Conservation (phyloP, 176 grass and related monocot genomes). For the Themeda triandra region DNA sequence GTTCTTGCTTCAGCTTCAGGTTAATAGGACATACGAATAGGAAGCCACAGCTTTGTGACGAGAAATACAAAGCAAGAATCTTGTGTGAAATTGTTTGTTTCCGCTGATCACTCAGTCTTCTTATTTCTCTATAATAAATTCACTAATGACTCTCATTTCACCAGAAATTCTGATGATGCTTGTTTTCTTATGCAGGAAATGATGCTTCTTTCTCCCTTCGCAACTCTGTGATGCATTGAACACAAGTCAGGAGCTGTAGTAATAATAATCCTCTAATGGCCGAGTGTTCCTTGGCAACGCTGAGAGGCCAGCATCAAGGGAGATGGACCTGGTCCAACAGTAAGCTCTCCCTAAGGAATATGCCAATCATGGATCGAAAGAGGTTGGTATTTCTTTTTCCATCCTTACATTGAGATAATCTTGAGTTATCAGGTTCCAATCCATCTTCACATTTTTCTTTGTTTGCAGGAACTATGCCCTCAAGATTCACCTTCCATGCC, state of each 20-base stretch:
- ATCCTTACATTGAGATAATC: neutral
- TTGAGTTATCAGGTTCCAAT: conserved; percentile 13
- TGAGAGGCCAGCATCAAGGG: conserved; percentile 35
- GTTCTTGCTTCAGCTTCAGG: neutral
- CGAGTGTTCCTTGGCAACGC: conserved; percentile 47
- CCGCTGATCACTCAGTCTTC: neutral
- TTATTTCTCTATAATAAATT: neutral
- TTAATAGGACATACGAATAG: neutral
- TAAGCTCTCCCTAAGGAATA: conserved; percentile 17
- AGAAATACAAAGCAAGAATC: neutral
- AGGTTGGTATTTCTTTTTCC: conserved; percentile 20
- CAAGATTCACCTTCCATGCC: conserved; percentile 29
- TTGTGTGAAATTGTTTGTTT: neutral
- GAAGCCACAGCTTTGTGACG: neutral
- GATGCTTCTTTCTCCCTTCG: neutral
- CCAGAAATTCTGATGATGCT: neutral
- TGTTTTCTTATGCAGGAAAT: conserved; percentile 11
- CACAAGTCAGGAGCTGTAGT: neutral
- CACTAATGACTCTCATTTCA: neutral
- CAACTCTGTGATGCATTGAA: conserved; percentile 19
- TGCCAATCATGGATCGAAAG: conserved; percentile 13
- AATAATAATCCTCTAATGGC: conserved; percentile 36
- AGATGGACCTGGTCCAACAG: conserved; percentile 29
- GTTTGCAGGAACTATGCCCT: conserved; percentile 30
- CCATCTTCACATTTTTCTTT: neutral